Conservation (phyloP, 345 rosid genomes). For the Euphorbia tirucalli region DNA sequence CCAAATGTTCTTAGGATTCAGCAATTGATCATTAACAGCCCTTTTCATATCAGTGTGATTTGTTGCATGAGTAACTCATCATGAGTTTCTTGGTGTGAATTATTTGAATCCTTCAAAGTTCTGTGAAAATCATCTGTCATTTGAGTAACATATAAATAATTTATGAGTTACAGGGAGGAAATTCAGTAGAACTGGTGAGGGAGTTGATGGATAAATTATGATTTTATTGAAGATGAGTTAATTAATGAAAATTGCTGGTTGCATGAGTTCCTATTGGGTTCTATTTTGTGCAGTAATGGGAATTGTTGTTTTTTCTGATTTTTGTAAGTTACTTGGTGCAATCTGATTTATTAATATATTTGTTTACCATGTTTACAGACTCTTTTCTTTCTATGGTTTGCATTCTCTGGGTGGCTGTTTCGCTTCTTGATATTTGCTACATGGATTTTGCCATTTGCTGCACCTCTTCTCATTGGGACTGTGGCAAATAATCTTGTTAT, state of each 20-base stretch:
- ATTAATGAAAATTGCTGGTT: neutral
- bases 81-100: neutral
- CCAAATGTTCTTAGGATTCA: neutral
- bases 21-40: neutral
- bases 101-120: neutral
- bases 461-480: constrained; percentile 89
- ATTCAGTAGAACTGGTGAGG: neutral
- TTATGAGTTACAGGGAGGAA: neutral
- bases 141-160: neutral
- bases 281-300: neutral
- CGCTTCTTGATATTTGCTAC: constrained; percentile 64
- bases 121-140: neutral
- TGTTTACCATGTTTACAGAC: constrained; percentile 42
- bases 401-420: constrained; percentile 94
- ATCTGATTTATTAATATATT: neutral
- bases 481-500: constrained; percentile 83
- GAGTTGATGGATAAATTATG: neutral
- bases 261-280: neutral
- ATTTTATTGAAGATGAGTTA: neutral
- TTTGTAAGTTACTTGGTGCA: neutral
- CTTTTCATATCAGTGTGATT: neutral
- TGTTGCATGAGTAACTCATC: neutral
- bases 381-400: constrained; percentile 87
- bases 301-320: neutral
- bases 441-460: constrained; percentile 90